phyloP scores from a whole-genome alignment of 2,329 filamentous ascomycete genomes.

The Microcyclospora pomicola region DNA sequence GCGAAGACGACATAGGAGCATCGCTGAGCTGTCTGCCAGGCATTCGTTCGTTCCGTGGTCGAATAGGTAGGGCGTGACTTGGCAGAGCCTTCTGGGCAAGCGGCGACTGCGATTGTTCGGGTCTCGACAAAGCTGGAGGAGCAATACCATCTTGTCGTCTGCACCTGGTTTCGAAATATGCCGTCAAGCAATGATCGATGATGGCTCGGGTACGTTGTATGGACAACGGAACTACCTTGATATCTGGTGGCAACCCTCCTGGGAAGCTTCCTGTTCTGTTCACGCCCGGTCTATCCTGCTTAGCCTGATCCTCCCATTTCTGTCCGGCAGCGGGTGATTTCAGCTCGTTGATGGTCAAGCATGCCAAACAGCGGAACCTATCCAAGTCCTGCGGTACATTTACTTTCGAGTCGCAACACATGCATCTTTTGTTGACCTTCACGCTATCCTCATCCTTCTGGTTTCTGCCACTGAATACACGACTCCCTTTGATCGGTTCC shows the following conservation, averaged over 20 bases:
- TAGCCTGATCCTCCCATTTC: conserved; percentile 10
- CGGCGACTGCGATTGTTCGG: neutral
- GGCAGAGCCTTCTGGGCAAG: conserved; percentile 1
- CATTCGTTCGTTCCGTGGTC: conserved; percentile 1
- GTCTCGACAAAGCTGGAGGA: neutral
- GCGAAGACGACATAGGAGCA: conserved; percentile 14
- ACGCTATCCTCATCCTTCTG: conserved; percentile 38
- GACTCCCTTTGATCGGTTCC: conserved; percentile 18
- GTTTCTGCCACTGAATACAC: conserved; percentile 19
- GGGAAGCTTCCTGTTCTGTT: conserved; percentile 9
- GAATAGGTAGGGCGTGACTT: neutral
- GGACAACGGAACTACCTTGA: conserved; percentile 36
- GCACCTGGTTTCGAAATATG: conserved; percentile 32
- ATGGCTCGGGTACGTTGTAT: conserved; percentile 46
- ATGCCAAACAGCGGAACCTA: conserved; percentile 71
- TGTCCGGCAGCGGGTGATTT: conserved; percentile 13
- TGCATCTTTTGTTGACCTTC: conserved; percentile 59
- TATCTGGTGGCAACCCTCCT: conserved; percentile 5
- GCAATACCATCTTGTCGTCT: conserved; percentile 6
- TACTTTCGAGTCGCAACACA: conserved; percentile 71
- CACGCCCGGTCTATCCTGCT: conserved; percentile 4
- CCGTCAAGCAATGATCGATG: conserved; percentile 40
- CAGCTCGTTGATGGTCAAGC: conserved; percentile 73
- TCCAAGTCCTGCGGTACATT: conserved; percentile 62
- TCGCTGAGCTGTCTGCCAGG: conserved; percentile 8